phyloP scores from a whole-genome alignment of 2,329 filamentous ascomycete species.

The Grosmannia serpens region DNA sequence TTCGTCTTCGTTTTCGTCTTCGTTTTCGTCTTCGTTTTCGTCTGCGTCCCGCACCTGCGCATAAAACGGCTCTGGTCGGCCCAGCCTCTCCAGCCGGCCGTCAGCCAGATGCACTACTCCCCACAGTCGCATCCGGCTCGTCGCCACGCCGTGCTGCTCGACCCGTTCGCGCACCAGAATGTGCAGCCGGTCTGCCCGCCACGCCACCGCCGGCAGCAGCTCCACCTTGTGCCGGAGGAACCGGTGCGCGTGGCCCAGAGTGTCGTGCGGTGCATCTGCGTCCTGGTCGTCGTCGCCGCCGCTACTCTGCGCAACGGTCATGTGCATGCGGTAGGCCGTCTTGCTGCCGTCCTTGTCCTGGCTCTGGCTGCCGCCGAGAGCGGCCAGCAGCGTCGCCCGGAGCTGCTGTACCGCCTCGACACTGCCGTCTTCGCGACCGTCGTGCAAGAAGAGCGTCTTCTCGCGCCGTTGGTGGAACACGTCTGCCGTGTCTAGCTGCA shows the following conservation, averaged over 20 bases:
- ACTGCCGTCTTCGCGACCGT: constrained; percentile 11
- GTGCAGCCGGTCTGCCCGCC: constrained; percentile 35
- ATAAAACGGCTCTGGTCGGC: constrained; percentile 14
- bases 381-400: constrained; percentile 21
- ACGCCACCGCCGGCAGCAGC: constrained; percentile 34
- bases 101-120: constrained; percentile 29
- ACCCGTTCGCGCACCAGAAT: constrained; percentile 39
- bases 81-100: constrained; percentile 15
- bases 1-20: not conserved
- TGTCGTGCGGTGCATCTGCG: constrained; percentile 32
- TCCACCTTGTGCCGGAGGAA: constrained; percentile 41
- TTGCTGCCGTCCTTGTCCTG: not conserved
- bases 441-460: constrained; percentile 37
- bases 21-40: not conserved
- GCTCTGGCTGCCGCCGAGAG: constrained; percentile 16
- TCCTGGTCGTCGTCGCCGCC: not conserved
- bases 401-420: constrained; percentile 20
- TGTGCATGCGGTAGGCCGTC: constrained; percentile 31
- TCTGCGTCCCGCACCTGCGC: not conserved
- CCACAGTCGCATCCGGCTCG: constrained; percentile 45
- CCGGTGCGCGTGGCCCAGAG: constrained; percentile 30
- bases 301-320: constrained; percentile 50
- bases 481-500: constrained; percentile 29
- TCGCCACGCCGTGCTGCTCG: constrained; percentile 13
- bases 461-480: constrained; percentile 37